These are phyloP conservation scores for Coemansia sp. DNA, from an alignment of 192 early-diverging fungal species.

Conservation along the genomic window DNA sequence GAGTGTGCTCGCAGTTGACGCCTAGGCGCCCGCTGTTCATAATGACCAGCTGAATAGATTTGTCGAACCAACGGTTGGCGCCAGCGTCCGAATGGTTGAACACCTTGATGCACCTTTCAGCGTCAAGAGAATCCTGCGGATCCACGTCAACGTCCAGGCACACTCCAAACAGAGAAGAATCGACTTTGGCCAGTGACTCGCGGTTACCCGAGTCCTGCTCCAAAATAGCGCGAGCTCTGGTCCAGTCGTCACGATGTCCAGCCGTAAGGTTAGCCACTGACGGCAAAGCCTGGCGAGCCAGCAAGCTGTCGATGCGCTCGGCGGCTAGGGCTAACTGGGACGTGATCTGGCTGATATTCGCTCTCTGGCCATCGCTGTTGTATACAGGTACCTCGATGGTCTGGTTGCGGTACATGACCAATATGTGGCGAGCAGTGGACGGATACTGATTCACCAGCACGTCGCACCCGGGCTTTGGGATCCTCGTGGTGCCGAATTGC, in stretches of 20 bases:
- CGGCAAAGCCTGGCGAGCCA: not conserved
- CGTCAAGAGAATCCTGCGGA: constrained; percentile 56
- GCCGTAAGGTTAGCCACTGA: constrained; percentile 77
- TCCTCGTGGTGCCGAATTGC: constrained; percentile 78
- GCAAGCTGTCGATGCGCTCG: constrained; percentile 19
- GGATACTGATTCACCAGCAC: constrained; percentile 71
- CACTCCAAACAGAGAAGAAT: constrained; percentile 80
- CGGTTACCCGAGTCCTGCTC: constrained; percentile 52
- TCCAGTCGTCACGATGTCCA: constrained; percentile 87
- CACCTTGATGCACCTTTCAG: constrained; percentile 67
- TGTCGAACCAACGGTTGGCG: constrained; percentile 96
- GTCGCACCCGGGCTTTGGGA: constrained; percentile 69
- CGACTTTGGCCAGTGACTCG: constrained; percentile 61
- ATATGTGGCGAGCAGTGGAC: constrained; percentile 71
- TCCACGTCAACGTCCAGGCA: constrained; percentile 77
- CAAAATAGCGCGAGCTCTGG: constrained; percentile 57
- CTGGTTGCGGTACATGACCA: constrained; percentile 83
- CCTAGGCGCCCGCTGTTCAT: constrained; percentile 81
- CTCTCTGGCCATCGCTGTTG: constrained; percentile 61
- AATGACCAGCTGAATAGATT: constrained; percentile 86
- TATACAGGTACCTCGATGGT: constrained; percentile 81
- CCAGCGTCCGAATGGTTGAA: constrained; percentile 77
- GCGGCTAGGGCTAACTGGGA: constrained; percentile 26
- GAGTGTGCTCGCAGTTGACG: constrained; percentile 95
- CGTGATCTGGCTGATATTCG: constrained; percentile 52